Percentiles rank a stretch among this genome's conserved stretches.
These are phyloP conservation scores for Phaseolus lunatus DNA, from an alignment of 306 rosid genomes.

Conservation along the genomic window DNA sequence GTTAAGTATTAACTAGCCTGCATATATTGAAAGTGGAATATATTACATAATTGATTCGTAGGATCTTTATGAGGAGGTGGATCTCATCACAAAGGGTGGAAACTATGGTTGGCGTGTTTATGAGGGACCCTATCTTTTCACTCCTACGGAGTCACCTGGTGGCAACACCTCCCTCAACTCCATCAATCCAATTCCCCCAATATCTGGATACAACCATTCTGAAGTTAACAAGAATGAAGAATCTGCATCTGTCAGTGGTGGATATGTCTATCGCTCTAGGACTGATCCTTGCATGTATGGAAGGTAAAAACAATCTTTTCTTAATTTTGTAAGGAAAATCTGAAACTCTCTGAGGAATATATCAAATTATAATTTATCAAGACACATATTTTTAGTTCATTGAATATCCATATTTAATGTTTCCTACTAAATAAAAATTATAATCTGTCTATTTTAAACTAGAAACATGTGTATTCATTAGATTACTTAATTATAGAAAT, in stretches of 20 bases:
- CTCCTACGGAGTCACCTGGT: slow-evolving; percentile 54
- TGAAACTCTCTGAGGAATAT: not conserved
- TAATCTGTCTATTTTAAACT: too few species aligned
- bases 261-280: slow-evolving; percentile 78
- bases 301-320: slow-evolving; percentile 55
- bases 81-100: slow-evolving; percentile 90
- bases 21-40: slow-evolving; percentile 5
- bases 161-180: slow-evolving; percentile 65
- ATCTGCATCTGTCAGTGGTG: slow-evolving; percentile 88
- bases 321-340: not conserved
- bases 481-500: too few species aligned
- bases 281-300: slow-evolving; percentile 94
- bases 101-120: slow-evolving; percentile 93
- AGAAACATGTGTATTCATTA: too few species aligned
- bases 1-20: not conserved
- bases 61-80: slow-evolving; percentile 88
- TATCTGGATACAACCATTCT: slow-evolving; percentile 83
- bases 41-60: slow-evolving; percentile 45
- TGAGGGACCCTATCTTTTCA: slow-evolving; percentile 70
- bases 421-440: too few species aligned
- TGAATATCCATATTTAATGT: not conserved
- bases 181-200: slow-evolving; percentile 66
- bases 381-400: not conserved
- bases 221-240: slow-evolving; percentile 71
- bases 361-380: not conserved